Conservation (phyloP, 2,329 filamentous ascomycete species). For the Didymella keratinophila region DNA sequence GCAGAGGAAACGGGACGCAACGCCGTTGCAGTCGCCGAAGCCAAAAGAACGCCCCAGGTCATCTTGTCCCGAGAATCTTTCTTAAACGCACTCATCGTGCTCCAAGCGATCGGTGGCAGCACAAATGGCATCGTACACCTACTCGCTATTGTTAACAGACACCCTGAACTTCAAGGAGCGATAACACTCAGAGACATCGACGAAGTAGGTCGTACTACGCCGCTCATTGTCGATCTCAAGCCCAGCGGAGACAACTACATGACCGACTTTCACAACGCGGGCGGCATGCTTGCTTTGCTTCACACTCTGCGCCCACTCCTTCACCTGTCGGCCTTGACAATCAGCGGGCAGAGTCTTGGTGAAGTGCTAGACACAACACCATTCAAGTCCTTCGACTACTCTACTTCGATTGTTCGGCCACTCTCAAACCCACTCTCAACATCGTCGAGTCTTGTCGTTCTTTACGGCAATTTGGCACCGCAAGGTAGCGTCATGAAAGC, state of each 20-base stretch:
- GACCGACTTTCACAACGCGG: slow-evolving; percentile 84
- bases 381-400: slow-evolving; percentile 62
- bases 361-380: slow-evolving; percentile 79
- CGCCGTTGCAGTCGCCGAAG: slow-evolving; percentile 55
- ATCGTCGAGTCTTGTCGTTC: slow-evolving; percentile 83
- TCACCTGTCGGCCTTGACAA: slow-evolving; percentile 76
- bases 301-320: slow-evolving; percentile 82
- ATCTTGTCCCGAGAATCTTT: slow-evolving; percentile 59
- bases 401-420: slow-evolving; percentile 50
- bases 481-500: slow-evolving; percentile 91
- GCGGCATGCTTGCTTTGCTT: slow-evolving; percentile 80
- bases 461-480: slow-evolving; percentile 84
- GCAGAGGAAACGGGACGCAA: slow-evolving; percentile 62
- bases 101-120: slow-evolving; percentile 56
- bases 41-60: slow-evolving; percentile 54
- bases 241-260: slow-evolving; percentile 85
- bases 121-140: slow-evolving; percentile 57
- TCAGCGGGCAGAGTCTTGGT: slow-evolving; percentile 80
- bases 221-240: slow-evolving; percentile 82
- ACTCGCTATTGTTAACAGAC: slow-evolving; percentile 58
- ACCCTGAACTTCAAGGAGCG: slow-evolving; percentile 69
- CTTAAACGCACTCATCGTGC: slow-evolving; percentile 56
- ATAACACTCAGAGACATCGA: slow-evolving; percentile 81
- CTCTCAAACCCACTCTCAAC: slow-evolving; percentile 81
- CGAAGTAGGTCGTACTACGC: slow-evolving; percentile 77